A percentile compares a stretch with the other conserved stretches of the same genome.
These are phyloP conservation scores for Pseudocercospora fijiensis DNA, from an alignment of 2,329 filamentous ascomycete species.

Conservation along the genomic window DNA sequence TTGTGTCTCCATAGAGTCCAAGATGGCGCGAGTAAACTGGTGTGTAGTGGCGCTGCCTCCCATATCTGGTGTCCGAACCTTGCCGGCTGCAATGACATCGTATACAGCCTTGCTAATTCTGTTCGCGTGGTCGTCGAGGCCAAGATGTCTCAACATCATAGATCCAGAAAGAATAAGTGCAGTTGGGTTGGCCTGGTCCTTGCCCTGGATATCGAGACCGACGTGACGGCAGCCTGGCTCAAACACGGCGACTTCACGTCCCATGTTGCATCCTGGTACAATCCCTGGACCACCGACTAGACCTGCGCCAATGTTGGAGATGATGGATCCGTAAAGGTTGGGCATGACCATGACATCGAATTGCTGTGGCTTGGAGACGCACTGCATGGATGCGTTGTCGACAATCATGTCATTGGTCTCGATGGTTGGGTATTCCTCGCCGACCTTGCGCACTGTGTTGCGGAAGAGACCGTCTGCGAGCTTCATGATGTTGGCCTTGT, in stretches of 20 bases:
- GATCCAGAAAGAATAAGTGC: constrained; percentile 91
- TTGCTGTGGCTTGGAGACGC: constrained; percentile 91
- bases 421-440: constrained; percentile 92
- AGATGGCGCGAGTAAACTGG: constrained; percentile 90
- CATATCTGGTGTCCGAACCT: constrained; percentile 92
- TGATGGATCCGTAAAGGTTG: constrained; percentile 96
- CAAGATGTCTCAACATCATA: constrained; percentile 96
- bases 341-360: constrained; percentile 99
- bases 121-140: constrained; percentile 97
- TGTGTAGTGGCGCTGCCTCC: constrained; percentile 85
- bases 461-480: constrained; percentile 98
- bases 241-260: constrained; percentile 95
- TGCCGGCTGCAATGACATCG: constrained; percentile 82
- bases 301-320: constrained; percentile 97
- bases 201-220: constrained; percentile 98
- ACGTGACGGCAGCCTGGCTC: constrained; percentile 99
- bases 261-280: constrained; percentile 99
- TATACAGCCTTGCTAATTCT: constrained; percentile 88
- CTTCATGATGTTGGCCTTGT: constrained; percentile 99
- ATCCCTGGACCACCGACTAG: constrained; percentile 96
- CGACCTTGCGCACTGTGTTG: constrained; percentile 89
- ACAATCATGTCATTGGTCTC: constrained; percentile 99
- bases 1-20: constrained; percentile 81
- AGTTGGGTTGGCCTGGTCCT: constrained; percentile 98
- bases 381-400: constrained; percentile 99